Percentiles rank a stretch among this genome's conserved stretches.
phyloP scores from a whole-genome alignment of 2,329 filamentous ascomycete species.

The Elsinoe fawcettii region DNA sequence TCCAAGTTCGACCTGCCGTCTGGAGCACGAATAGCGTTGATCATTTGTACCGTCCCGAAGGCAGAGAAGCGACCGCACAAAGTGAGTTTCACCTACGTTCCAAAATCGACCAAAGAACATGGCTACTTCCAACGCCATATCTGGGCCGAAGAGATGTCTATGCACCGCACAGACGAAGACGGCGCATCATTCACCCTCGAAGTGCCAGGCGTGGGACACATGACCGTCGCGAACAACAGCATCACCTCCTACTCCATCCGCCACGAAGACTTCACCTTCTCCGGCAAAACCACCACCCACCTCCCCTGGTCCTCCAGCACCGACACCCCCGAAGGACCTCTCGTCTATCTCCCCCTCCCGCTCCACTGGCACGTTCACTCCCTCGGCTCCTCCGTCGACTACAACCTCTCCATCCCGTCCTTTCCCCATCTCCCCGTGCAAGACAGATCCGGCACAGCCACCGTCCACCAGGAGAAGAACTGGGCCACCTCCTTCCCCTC shows the following conservation, averaged over 20 bases:
- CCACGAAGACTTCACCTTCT: conserved; percentile 33
- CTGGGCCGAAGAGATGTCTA: conserved; percentile 36
- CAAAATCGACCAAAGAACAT: conserved; percentile 24
- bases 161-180: conserved; percentile 21
- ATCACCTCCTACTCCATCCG: conserved; percentile 32
- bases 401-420: conserved; percentile 33
- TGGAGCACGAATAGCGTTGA: conserved; percentile 39
- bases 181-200: conserved; percentile 35
- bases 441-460: conserved; percentile 29
- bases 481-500: conserved; percentile 42
- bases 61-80: conserved; percentile 36
- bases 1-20: conserved; percentile 43
- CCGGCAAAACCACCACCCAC: conserved; percentile 32
- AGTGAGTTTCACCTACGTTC: conserved; percentile 45
- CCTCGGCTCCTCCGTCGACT: conserved; percentile 35
- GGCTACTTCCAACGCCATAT: conserved; percentile 36
- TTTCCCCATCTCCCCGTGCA: conserved; percentile 22
- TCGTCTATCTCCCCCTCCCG: conserved; percentile 41
- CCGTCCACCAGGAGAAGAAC: conserved; percentile 45
- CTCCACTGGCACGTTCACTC: conserved; percentile 47
- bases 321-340: conserved; percentile 39
- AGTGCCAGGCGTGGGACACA: conserved; percentile 34
- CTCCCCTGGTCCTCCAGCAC: conserved; percentile 33
- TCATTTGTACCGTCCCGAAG: conserved; percentile 41
- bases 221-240: conserved; percentile 31